Evolutionary conservation across 306 rosid species (phyloP), one percentile per base, ranked within the genome.

Genomic region (Corylus avellana): DNA sequence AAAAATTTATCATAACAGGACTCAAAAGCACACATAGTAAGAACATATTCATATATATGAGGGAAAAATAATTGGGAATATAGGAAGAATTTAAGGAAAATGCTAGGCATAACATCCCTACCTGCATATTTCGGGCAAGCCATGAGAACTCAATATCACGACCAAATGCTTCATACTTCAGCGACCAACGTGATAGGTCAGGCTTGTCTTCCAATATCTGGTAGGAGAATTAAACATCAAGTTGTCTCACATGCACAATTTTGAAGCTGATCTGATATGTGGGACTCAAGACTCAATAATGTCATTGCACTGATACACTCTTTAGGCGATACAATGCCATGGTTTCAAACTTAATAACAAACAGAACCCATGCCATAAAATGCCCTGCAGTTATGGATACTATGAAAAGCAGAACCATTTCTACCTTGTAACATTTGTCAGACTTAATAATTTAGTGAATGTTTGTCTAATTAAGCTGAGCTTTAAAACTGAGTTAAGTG

Each of bases 61-160:
- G 55, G 61, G 61, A 32, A 77, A 51, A 44, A 20, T 14, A 75
- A 55, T n/a, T 9, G 64, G 58, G 16, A 27, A 53, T 42, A 44
- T 18, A 54, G 44, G 17, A 59, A 59, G 16, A 20, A 59, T 20
- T 25, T 3, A 25, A 8, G 73, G 32, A 75, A 75, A 17, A 80
- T 4, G 50, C 56, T 25, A 70, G 80, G 78, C 25, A 37, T 25
- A 83, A 75, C 76, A 85, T 83, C 80, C 69, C 88, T 92, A 75
- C 98, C 97, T 95, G 98, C 97, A 95, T 87, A 86, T 95, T 95
- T 46, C 93, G 92, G 74, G 99, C 94, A 84, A 95, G 98, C 99
- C 99, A 95, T 35, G 99, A 88, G 83, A 70, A 95, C 68, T 95
- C 89, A 68, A 95, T 84, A 74, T 91, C 83, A 51, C 90, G 98